Percentiles rank a stretch among this genome's conserved stretches.
These are phyloP conservation scores for Suillus lakei DNA, from an alignment of 768 basidiomycete genomes.

Conservation along the genomic window DNA sequence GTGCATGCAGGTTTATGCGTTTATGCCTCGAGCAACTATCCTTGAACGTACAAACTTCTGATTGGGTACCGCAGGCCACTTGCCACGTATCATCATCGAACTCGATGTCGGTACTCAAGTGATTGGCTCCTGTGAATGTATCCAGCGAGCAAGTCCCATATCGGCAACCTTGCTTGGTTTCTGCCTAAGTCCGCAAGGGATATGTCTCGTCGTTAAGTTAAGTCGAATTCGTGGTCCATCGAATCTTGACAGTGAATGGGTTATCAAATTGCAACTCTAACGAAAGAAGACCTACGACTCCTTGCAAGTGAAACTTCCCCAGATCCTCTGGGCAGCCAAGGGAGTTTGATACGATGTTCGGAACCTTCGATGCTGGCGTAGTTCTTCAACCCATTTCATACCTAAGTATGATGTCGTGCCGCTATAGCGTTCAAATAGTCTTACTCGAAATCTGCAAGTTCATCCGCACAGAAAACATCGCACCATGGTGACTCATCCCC, in stretches of 20 bases:
- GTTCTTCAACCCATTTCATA: constrained; percentile 44
- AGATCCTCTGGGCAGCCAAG: constrained; percentile 43
- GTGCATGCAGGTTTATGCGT: too few relatives aligned
- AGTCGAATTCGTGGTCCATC: constrained; percentile 38
- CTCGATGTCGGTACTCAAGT: constrained; percentile 19
- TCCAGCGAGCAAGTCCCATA: constrained; percentile 39
- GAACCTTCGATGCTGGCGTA: constrained; percentile 31
- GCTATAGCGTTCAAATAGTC: constrained; percentile 12
- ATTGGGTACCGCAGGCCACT: constrained; percentile 31
- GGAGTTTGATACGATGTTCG: constrained; percentile 40
- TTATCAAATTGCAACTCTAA: neutral
- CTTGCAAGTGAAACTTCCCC: constrained; percentile 40
- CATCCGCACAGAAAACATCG: constrained; percentile 37
- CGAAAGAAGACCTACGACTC: constrained; percentile 21
- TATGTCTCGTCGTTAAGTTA: constrained; percentile 39
- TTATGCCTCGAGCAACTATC: neutral
- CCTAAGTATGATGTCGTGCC: constrained; percentile 16
- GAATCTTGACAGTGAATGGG: constrained; percentile 14
- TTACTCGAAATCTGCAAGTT: constrained; percentile 43
- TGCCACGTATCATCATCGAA: constrained; percentile 40
- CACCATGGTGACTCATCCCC: constrained; percentile 46
- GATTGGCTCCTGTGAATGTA: constrained; percentile 31
- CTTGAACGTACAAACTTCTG: neutral
- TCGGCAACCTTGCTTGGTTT: constrained; percentile 24
- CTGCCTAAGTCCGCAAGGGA: constrained; percentile 34